A percentile compares a stretch with the other conserved stretches of the same genome.
Conservation (phyloP, 2,329 filamentous ascomycete species). For the Paecilomyces variotii region DNA sequence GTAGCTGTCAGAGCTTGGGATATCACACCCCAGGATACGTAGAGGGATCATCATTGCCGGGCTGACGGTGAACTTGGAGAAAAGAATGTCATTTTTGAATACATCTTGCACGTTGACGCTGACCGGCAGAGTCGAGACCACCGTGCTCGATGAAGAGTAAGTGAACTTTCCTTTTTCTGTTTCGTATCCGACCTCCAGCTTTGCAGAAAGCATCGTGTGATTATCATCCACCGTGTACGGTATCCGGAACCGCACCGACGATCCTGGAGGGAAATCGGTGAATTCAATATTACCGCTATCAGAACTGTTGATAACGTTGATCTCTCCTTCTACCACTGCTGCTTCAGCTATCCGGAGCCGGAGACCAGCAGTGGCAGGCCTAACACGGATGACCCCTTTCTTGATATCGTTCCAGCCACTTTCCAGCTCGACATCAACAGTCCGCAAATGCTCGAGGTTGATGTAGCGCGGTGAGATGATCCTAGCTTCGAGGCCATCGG, state of each 20-base stretch:
- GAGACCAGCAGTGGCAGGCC: conserved; percentile 53
- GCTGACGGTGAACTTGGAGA: conserved; percentile 85
- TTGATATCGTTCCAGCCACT: conserved; percentile 65
- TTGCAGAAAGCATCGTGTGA: conserved; percentile 60
- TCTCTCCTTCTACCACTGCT: conserved; percentile 33
- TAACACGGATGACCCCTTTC: conserved; percentile 43
- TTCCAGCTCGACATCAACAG: conserved; percentile 63
- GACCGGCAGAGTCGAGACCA: conserved; percentile 69
- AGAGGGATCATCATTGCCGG: conserved; percentile 70
- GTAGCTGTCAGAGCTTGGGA: conserved; percentile 61
- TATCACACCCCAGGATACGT: conserved; percentile 60
- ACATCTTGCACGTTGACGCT: conserved; percentile 96
- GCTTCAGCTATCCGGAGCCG: conserved; percentile 48
- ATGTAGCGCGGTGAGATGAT: conserved; percentile 61
- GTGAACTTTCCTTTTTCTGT: conserved; percentile 59
- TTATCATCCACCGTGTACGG: conserved; percentile 82
- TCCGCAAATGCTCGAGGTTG: conserved; percentile 70
- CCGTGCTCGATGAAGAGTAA: conserved; percentile 53
- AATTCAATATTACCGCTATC: conserved; percentile 43
- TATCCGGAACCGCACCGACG: conserved; percentile 45
- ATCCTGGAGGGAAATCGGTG: conserved; percentile 18
- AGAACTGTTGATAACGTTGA: conserved; percentile 33
- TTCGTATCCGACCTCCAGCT: conserved; percentile 67
- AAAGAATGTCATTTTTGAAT: conserved; percentile 74
- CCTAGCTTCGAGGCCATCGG: conserved; percentile 59